Evolutionary conservation across 2,329 filamentous ascomycete species (phyloP).

Genomic region (Huntiella decipiens): DNA sequence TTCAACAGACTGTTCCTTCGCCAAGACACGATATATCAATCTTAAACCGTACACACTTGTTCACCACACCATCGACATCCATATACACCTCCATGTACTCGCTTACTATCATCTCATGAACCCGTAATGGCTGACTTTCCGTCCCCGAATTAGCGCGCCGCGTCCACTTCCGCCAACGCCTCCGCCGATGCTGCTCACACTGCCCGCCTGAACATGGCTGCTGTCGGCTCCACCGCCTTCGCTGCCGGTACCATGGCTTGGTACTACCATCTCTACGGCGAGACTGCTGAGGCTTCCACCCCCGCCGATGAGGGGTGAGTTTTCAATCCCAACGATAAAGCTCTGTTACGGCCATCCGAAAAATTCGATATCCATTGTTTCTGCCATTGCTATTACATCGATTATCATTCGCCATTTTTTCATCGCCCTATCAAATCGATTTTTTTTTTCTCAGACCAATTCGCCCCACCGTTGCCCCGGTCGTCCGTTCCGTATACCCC

Average conservation of each 20-base stretch:
- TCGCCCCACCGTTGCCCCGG: background rate
- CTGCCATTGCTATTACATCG: background rate
- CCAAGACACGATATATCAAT: too few species aligned
- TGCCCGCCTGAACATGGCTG: constrained; percentile 70
- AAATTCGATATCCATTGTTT: background rate
- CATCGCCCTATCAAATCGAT: background rate
- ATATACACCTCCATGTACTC: background rate
- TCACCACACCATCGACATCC: background rate
- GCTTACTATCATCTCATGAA: background rate
- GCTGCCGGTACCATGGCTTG: constrained; percentile 81
- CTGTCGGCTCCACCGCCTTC: constrained; percentile 67
- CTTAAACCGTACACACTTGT: too few species aligned
- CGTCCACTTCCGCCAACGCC: constrained; percentile 57
- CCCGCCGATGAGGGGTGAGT: constrained; percentile 97
- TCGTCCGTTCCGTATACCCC: background rate
- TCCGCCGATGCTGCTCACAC: constrained; percentile 40
- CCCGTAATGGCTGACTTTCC: constrained; percentile 5
- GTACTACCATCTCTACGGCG: constrained; percentile 94
- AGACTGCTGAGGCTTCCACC: constrained; percentile 72
- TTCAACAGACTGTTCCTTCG: too few species aligned
- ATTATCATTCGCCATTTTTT: constrained; percentile 3
- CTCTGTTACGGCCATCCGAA: background rate
- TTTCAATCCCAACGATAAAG: constrained; percentile 1
- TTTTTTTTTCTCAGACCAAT: background rate
- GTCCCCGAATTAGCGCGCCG: constrained; percentile 31